Percentiles rank a stretch among this genome's conserved stretches.
Evolutionary conservation across 805 yeast genomes (phyloP).

Genomic region (Sungouiozyma intestinalis): DNA sequence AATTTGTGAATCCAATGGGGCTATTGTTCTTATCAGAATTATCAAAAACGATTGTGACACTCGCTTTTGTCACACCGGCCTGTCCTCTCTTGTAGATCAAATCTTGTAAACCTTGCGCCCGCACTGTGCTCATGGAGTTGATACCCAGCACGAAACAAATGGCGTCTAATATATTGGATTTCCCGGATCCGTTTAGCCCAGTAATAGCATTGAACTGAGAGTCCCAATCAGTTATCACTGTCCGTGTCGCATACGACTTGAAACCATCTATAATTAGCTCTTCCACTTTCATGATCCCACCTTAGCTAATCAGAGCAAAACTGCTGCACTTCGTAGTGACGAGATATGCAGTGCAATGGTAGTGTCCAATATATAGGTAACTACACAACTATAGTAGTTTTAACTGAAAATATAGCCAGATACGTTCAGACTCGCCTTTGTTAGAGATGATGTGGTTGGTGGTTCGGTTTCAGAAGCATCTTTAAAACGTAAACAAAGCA

Average conservation of each 20-base stretch:
- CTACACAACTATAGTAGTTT: no score
- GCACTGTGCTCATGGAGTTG: constrained; percentile 84
- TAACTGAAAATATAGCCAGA: no score
- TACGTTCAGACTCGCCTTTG: neutral
- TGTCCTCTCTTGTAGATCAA: constrained; percentile 94
- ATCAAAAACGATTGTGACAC: constrained; percentile 92
- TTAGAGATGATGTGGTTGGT: neutral
- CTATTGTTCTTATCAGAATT: constrained; percentile 64
- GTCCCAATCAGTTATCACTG: constrained; percentile 94
- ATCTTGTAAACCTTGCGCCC: constrained; percentile 90
- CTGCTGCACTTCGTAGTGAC: no score
- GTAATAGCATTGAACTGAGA: constrained; percentile 95
- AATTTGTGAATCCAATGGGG: constrained; percentile 80
- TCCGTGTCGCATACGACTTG: constrained; percentile 93
- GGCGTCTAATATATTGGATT: constrained; percentile 91
- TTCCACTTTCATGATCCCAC: constrained; percentile 66
- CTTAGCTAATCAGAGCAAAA: neutral
- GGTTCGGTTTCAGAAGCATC: no score
- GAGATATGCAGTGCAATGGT: no score
- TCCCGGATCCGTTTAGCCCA: constrained; percentile 95
- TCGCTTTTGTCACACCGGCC: constrained; percentile 95
- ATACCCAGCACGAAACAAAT: constrained; percentile 98
- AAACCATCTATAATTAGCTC: constrained; percentile 95
- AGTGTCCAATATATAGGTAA: no score
- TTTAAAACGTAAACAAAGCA: neutral